Conservation (phyloP, 257 asterid genomes). For the Nemophila menziesii region DNA sequence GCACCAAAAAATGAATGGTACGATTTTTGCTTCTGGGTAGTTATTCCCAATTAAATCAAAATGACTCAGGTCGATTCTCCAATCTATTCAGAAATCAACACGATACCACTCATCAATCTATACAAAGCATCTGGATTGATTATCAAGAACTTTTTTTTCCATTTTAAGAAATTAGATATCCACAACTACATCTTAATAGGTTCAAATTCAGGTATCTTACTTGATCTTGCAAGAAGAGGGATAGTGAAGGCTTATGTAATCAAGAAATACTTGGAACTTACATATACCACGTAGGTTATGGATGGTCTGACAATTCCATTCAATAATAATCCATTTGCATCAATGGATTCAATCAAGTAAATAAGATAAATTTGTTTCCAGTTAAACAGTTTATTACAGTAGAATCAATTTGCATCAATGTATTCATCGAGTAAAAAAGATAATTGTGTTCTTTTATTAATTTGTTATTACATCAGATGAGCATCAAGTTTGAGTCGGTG, state of each 20-base stretch:
- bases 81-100: conserved; percentile 38
- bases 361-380: conserved; percentile 30
- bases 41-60: conserved; percentile 38
- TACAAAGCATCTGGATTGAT: conserved; percentile 38
- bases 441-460: conserved; percentile 32
- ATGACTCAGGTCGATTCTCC: conserved; percentile 39
- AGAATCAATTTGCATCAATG: conserved; percentile 34
- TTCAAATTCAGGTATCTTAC: conserved; percentile 31
- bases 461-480: conserved; percentile 37
- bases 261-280: conserved; percentile 52
- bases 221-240: conserved; percentile 85
- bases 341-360: conserved; percentile 35
- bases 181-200: conserved; percentile 61
- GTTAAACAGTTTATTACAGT: conserved; percentile 44
- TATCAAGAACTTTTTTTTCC: conserved; percentile 69
- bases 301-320: conserved; percentile 55
- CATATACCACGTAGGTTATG: conserved; percentile 43
- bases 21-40: conserved; percentile 70
- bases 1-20: too few relatives aligned
- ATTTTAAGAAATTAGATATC: conserved; percentile 53
- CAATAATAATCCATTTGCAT: conserved; percentile 27
- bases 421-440: conserved; percentile 21
- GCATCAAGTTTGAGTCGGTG: conserved; percentile 20
- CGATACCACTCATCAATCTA: conserved; percentile 44
- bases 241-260: conserved; percentile 38